Base-by-base conservation (phyloP, 2,329 filamentous ascomycete genomes). In the Allantophomopsis lycopodina region DNA sequence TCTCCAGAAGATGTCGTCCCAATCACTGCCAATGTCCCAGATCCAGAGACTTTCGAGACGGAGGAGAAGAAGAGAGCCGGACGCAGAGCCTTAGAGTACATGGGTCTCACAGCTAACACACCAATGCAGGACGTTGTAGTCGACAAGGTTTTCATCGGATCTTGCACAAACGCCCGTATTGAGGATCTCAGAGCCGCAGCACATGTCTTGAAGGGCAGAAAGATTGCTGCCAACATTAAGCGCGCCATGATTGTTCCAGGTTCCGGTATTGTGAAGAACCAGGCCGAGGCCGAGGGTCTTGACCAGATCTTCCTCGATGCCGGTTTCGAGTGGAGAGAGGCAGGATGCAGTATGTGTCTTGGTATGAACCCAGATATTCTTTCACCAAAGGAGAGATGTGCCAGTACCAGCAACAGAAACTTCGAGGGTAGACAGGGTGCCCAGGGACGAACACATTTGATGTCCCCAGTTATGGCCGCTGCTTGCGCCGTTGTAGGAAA, bases 311-410 rank as follows among this genome's bases (percentile, higher is more conserved):
- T 98, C 62, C 56, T 66, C 7, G 85, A 94, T 45, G 88, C 91
- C 37, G 91, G 91, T 7, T 96, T 96, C 50, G 89, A 96, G 60
- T 96, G 89, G 89, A 78, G 91, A 57, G 91, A 98, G 66, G 91
- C 91, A 49, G 91, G 91, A 37, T 98, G 91, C 73, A 94, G 85
- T 46, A 98, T 98, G 91, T 96, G 91, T 59, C 73, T 98, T 40
- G 91, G 91, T 58, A 98, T 98, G 89, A 98, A 98, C 68, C 89
- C 91, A 0, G 91, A 98, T 59, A 96, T 98, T 47, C 73, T 96
- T 36, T 78, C 87, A 2, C 88, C 91, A 40, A 75, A 82, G 59
- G 91, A 98, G 65, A 80, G 91, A 54, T 96, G 91, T 58, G 91
- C 91, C 33, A 89, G 82, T 56, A 96, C 91, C 37, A 93, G 85